Conservation (phyloP, 495 filamentous ascomycete species). For the Collariella sp. region DNA sequence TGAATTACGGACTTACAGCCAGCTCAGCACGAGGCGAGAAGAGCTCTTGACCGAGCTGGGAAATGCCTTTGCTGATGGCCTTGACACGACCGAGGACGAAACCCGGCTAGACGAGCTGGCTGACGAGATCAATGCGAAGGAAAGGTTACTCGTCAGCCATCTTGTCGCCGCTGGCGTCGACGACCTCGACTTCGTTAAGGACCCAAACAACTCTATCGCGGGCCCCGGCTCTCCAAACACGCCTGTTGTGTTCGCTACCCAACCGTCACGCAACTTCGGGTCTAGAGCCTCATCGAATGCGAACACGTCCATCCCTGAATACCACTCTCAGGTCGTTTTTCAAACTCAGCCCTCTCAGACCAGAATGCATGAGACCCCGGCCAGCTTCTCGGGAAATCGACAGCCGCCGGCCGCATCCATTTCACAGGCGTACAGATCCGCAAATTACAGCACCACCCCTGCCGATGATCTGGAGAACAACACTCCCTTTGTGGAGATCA, state of each 20-base stretch:
- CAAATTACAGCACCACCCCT: neutral
- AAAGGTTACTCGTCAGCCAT: slow-evolving; percentile 19
- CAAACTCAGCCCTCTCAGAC: slow-evolving; percentile 37
- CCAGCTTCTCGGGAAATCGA: neutral
- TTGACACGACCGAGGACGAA: slow-evolving; percentile 35
- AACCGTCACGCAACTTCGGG: slow-evolving; percentile 3
- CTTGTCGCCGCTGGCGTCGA: slow-evolving; percentile 32
- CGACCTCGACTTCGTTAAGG: slow-evolving; percentile 28
- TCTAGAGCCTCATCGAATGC: slow-evolving; percentile 14
- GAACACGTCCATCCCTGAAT: slow-evolving; percentile 25
- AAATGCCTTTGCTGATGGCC: slow-evolving; percentile 30
- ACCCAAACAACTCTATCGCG: slow-evolving; percentile 17
- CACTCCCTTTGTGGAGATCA: slow-evolving; percentile 16
- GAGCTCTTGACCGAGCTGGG: slow-evolving; percentile 28
- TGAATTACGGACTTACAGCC: slow-evolving; percentile 23
- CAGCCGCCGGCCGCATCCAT: neutral
- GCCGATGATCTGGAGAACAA: neutral
- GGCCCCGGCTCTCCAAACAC: slow-evolving; percentile 12
- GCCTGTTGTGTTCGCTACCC: slow-evolving; percentile 21
- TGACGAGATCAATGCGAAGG: slow-evolving; percentile 23
- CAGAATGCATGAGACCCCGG: neutral
- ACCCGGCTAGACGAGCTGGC: slow-evolving; percentile 28
- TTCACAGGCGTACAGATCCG: neutral
- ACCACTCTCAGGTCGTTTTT: slow-evolving; percentile 39
- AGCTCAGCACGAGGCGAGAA: slow-evolving; percentile 26